Evolutionary conservation across 306 rosid genomes (phyloP).

Genomic region (Inga oerstediana): DNA sequence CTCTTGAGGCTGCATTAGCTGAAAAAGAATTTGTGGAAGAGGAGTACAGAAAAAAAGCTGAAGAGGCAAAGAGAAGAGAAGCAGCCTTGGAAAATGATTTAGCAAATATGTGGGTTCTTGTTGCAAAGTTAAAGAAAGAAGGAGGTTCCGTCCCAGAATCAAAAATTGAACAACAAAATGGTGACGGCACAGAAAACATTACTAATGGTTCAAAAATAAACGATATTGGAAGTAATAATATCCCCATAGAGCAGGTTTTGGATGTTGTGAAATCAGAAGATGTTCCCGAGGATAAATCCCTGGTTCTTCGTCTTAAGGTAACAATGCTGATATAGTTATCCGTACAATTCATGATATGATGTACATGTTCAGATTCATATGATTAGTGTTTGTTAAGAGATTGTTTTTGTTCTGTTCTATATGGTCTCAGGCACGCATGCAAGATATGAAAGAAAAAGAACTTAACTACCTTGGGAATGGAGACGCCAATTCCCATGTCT

Average conservation of each 20-base stretch:
- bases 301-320: conserved; percentile 92
- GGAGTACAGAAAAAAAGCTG: conserved; percentile 75
- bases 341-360: background rate
- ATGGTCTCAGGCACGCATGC: conserved; percentile 81
- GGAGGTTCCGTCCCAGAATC: conserved; percentile 56
- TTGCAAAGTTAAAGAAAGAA: conserved; percentile 95
- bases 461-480: conserved; percentile 75
- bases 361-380: conserved; percentile 5
- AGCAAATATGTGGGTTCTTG: conserved; percentile 99
- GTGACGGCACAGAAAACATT: conserved; percentile 41
- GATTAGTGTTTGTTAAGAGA: background rate
- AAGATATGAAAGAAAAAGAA: conserved; percentile 95
- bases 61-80: conserved; percentile 87
- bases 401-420: conserved; percentile 20
- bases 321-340: conserved; percentile 1
- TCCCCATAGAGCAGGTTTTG: conserved; percentile 44
- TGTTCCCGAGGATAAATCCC: conserved; percentile 69
- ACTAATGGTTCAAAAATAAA: conserved; percentile 42
- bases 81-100: conserved; percentile 91
- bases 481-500: conserved; percentile 82
- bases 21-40: conserved; percentile 87
- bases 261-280: conserved; percentile 51
- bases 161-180: conserved; percentile 46
- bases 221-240: conserved; percentile 38
- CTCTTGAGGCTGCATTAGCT: conserved; percentile 89